A percentile compares a stretch with the other conserved stretches of the same genome.
Evolutionary conservation across 768 basidiomycete species (phyloP).

Genomic region (Dictyophora rubrovolvata): DNA sequence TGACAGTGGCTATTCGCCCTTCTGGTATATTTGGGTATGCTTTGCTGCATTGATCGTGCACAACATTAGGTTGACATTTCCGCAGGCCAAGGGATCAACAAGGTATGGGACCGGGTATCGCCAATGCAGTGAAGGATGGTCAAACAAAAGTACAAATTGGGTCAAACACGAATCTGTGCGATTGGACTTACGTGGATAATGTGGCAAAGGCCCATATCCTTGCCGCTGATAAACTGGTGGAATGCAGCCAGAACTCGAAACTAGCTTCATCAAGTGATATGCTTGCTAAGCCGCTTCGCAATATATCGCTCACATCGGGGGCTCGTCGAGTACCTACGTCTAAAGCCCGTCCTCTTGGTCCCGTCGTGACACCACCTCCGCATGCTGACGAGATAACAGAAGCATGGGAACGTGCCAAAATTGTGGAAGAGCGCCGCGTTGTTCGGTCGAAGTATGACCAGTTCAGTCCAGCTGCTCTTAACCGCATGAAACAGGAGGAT

Average conservation of each 20-base stretch:
- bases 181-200: constrained; percentile 96
- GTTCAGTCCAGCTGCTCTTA: constrained; percentile 50
- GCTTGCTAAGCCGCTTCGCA: constrained; percentile 42
- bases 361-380: constrained; percentile 53
- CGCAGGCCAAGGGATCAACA: constrained; percentile 86
- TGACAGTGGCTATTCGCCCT: constrained; percentile 85
- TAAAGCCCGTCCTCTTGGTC: constrained; percentile 72
- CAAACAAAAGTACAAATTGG: constrained; percentile 94
- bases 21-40: constrained; percentile 92
- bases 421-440: constrained; percentile 38
- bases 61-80: not conserved
- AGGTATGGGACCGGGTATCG: constrained; percentile 61
- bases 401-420: constrained; percentile 37
- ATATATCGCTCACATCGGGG: constrained; percentile 58
- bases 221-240: constrained; percentile 76
- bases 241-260: not conserved
- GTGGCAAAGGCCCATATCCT: constrained; percentile 90
- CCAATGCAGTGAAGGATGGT: constrained; percentile 64
- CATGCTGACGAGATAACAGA: constrained; percentile 48
- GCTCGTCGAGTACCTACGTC: constrained; percentile 64
- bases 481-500: constrained; percentile 36
- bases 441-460: constrained; percentile 77
- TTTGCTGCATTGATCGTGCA: not conserved
- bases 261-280: constrained; percentile 26
- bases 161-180: constrained; percentile 85